phyloP scores from a whole-genome alignment of 2,329 filamentous ascomycete genomes.

The Colletotrichum sp. region DNA sequence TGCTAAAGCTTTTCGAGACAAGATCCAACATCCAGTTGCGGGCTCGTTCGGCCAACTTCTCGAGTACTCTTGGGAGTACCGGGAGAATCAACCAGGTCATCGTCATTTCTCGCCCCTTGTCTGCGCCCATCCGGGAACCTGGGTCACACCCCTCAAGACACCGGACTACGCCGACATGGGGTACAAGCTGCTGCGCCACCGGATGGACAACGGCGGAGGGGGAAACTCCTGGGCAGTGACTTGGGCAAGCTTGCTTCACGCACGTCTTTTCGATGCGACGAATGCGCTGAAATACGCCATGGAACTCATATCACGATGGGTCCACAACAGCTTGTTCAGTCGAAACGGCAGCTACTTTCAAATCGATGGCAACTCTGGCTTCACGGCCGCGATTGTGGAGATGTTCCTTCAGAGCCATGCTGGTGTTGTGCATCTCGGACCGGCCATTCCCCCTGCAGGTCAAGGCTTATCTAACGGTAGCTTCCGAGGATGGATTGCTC shows the following conservation, averaged over 20 bases:
- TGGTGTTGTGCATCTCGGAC: conserved; percentile 26
- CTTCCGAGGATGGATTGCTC: conserved; percentile 13
- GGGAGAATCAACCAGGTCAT: conserved; percentile 48
- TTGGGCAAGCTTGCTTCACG: neutral
- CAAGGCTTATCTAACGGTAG: conserved; percentile 15
- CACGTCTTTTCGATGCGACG: conserved; percentile 15
- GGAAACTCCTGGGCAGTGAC: conserved; percentile 12
- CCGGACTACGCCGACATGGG: conserved; percentile 27
- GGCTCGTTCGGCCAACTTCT: conserved; percentile 37
- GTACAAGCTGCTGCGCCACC: neutral
- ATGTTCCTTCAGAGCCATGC: conserved; percentile 44
- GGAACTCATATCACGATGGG: conserved; percentile 36
- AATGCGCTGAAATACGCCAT: conserved; percentile 36
- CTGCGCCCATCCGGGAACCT: conserved; percentile 50
- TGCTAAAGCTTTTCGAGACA: conserved; percentile 7
- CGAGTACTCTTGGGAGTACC: conserved; percentile 42
- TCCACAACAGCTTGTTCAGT: conserved; percentile 42
- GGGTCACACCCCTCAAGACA: conserved; percentile 24
- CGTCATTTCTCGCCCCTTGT: conserved; percentile 55
- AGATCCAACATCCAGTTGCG: neutral
- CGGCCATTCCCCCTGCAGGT: conserved; percentile 23
- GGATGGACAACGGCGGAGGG: conserved; percentile 18
- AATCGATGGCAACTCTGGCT: conserved; percentile 54
- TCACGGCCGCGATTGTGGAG: conserved; percentile 46
- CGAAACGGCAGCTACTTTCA: conserved; percentile 40